Percentiles rank a stretch among this genome's conserved stretches.
These are phyloP conservation scores for Daldinia caldariorum DNA, from an alignment of 495 filamentous ascomycete species.

Conservation along the genomic window DNA sequence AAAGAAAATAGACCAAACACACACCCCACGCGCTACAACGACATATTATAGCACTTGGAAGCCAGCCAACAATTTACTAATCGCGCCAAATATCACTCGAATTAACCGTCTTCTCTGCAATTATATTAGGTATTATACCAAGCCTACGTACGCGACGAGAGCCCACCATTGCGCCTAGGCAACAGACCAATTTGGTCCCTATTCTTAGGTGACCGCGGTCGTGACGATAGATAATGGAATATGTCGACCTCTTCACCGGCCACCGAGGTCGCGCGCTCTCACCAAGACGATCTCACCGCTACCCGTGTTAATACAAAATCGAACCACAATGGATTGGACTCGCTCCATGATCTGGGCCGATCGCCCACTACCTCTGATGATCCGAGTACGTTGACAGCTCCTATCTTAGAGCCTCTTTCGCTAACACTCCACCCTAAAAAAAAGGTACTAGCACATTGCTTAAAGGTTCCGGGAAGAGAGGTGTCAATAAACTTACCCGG, in stretches of 20 bases:
- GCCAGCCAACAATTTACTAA: neutral
- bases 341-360: slow-evolving; percentile 30
- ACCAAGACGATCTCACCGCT: slow-evolving; percentile 28
- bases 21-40: slow-evolving; percentile 6
- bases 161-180: neutral
- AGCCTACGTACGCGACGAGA: slow-evolving; percentile 10
- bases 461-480: slow-evolving; percentile 35
- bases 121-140: slow-evolving; percentile 9
- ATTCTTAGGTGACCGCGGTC: slow-evolving; percentile 13
- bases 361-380: slow-evolving; percentile 42
- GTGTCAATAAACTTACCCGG: slow-evolving; percentile 39
- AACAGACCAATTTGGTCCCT: slow-evolving; percentile 1
- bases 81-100: slow-evolving; percentile 3
- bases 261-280: slow-evolving; percentile 41
- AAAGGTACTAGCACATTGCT: slow-evolving; percentile 40
- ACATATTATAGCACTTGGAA: slow-evolving; percentile 3
- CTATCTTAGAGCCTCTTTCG: slow-evolving; percentile 13
- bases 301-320: slow-evolving; percentile 22
- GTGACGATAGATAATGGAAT: slow-evolving; percentile 41
- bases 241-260: slow-evolving; percentile 43
- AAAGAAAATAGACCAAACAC: neutral
- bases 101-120: neutral
- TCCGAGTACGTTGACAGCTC: slow-evolving; percentile 31
- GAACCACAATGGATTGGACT: slow-evolving; percentile 25
- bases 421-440: slow-evolving; percentile 16